phyloP scores from a whole-genome alignment of 768 basidiomycete species.

The Mycena polygramma region DNA sequence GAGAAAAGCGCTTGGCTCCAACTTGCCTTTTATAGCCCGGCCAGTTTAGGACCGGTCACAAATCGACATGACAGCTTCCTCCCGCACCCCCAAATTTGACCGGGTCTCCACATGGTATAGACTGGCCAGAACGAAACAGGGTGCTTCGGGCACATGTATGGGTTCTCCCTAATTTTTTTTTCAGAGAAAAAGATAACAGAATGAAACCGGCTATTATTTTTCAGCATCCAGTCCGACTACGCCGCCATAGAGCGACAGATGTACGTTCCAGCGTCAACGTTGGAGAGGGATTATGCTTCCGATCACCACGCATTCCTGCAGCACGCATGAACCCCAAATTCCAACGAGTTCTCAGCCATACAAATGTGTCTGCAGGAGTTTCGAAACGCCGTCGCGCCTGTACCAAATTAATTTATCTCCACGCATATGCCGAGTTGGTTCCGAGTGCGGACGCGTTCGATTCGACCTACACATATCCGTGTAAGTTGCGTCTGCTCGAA shows the following conservation, averaged over 20 bases:
- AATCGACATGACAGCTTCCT: not conserved
- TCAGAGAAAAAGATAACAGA: not conserved
- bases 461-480: too few relatives aligned
- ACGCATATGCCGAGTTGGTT: too few relatives aligned
- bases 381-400: not conserved
- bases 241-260: not conserved
- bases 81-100: not conserved
- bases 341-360: conserved; percentile 3
- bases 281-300: conserved; percentile 7
- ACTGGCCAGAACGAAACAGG: too few relatives aligned
- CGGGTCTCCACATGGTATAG: too few relatives aligned
- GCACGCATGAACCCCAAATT: not conserved
- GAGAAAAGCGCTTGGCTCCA: conserved; percentile 16
- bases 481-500: not conserved
- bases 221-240: too few relatives aligned
- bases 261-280: not conserved
- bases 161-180: not conserved
- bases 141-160: too few relatives aligned
- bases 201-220: too few relatives aligned
- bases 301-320: conserved; percentile 17
- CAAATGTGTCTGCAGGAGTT: not conserved
- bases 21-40: conserved; percentile 32
- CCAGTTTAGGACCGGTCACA: conserved; percentile 26
- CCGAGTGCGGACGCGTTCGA: too few relatives aligned
- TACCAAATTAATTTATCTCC: not conserved